phyloP scores from a whole-genome alignment of 192 early-diverging fungal species.

The Backusella psychrophila region DNA sequence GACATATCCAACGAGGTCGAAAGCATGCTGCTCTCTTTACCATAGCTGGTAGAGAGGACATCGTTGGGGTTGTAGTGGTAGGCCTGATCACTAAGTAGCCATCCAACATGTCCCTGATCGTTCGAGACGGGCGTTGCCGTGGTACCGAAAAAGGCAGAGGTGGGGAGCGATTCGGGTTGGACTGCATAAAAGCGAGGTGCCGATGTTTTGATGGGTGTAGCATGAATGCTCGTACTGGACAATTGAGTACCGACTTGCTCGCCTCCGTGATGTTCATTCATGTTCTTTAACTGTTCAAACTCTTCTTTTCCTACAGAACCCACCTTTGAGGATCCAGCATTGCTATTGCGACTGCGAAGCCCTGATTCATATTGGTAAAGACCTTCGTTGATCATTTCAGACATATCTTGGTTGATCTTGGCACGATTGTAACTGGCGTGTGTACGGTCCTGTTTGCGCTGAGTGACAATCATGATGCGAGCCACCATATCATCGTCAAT shows the following conservation, averaged over 20 bases:
- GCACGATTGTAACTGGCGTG: constrained; percentile 81
- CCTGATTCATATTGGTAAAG: constrained; percentile 86
- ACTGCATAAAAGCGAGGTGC: constrained; percentile 52
- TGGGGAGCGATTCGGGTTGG: constrained; percentile 33
- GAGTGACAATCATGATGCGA: constrained; percentile 90
- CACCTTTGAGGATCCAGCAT: constrained; percentile 43
- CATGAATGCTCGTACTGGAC: not conserved
- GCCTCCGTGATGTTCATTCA: constrained; percentile 20
- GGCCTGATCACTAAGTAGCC: constrained; percentile 71
- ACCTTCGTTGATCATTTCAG: constrained; percentile 94
- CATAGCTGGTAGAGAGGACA: constrained; percentile 41
- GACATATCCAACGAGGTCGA: constrained; percentile 46
- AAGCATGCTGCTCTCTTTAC: constrained; percentile 13
- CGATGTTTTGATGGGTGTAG: constrained; percentile 7
- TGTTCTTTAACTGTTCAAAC: constrained; percentile 51
- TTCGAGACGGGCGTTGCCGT: not conserved
- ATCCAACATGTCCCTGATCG: constrained; percentile 71
- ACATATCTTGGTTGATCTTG: constrained; percentile 75
- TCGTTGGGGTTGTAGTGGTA: constrained; percentile 57
- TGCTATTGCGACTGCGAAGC: constrained; percentile 32
- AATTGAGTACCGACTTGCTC: not conserved
- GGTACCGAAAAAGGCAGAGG: constrained; percentile 3
- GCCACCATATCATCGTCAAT: constrained; percentile 88
- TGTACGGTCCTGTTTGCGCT: constrained; percentile 64
- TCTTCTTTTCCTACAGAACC: constrained; percentile 58